These are phyloP conservation scores for Gossypium bickii DNA, from an alignment of 345 rosid genomes.

Conservation along the genomic window DNA sequence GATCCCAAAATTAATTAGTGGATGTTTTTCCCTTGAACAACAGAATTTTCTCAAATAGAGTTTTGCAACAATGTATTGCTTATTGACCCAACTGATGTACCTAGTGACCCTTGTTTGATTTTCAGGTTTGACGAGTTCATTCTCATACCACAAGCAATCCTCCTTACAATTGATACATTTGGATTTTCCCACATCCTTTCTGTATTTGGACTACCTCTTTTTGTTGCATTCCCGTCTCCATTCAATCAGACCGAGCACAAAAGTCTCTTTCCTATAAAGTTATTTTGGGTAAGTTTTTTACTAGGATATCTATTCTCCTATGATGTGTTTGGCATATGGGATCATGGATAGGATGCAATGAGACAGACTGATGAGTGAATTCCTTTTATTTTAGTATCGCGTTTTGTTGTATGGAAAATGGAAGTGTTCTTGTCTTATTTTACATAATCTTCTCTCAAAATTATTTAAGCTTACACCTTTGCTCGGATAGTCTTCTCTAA, in stretches of 20 bases:
- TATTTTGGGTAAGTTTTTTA: conserved; percentile 49
- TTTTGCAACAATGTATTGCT: not conserved
- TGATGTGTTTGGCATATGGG: not conserved
- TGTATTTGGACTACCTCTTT: conserved; percentile 73
- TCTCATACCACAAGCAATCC: conserved; percentile 83
- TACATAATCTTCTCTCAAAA: not conserved
- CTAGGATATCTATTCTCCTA: conserved; percentile 4
- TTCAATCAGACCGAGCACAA: conserved; percentile 24
- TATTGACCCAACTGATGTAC: not conserved
- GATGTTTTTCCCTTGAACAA: not conserved
- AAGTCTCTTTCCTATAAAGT: conserved; percentile 19
- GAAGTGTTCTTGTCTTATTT: not conserved
- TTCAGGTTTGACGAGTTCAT: conserved; percentile 90
- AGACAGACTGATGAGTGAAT: not conserved
- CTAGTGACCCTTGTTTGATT: conserved; percentile 8
- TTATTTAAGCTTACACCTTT: not conserved
- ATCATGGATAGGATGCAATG: not conserved
- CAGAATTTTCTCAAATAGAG: not conserved
- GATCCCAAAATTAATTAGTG: not conserved
- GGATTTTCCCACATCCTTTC: conserved; percentile 85
- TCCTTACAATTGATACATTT: conserved; percentile 79
- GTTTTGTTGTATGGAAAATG: not conserved
- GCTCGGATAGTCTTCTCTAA: not conserved
- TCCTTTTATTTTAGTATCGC: not conserved
- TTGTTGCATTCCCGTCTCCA: conserved; percentile 26